Evolutionary conservation across 306 rosid genomes (phyloP).

Genomic region (Dryas drummondii): DNA sequence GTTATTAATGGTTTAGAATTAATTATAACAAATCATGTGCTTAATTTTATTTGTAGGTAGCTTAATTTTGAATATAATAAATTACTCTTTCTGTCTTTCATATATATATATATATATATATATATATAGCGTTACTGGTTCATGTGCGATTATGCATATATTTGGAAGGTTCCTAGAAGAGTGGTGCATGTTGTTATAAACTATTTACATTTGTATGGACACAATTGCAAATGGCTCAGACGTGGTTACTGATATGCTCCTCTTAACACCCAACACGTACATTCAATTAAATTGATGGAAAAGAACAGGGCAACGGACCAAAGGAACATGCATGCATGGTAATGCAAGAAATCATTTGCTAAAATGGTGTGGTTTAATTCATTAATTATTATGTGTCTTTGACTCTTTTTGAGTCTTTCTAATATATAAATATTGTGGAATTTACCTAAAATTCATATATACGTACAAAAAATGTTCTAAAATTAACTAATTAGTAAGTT

Average conservation of each 20-base stretch:
- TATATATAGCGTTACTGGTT: conserved; percentile 10
- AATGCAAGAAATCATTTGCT: conserved; percentile 13
- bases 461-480: too few species aligned
- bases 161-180: conserved; percentile 30
- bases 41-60: conserved; percentile 23
- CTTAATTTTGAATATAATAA: not conserved
- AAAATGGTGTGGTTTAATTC: too few species aligned
- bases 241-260: conserved; percentile 40
- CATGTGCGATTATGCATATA: conserved; percentile 27
- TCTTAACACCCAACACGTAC: not conserved
- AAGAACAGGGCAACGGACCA: conserved; percentile 30
- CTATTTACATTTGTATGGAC: not conserved
- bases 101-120: too few species aligned
- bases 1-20: not conserved
- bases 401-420: too few species aligned
- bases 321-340: conserved; percentile 45
- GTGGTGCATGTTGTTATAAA: not conserved
- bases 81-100: not conserved
- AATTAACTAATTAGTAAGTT: too few species aligned
- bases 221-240: conserved; percentile 27
- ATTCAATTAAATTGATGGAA: conserved; percentile 31
- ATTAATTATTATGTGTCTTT: too few species aligned
- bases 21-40: conserved; percentile 44
- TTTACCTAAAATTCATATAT: too few species aligned
- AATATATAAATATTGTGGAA: too few species aligned